Evolutionary conservation across 1,284 basidiomycete genomes (phyloP).

Genomic region (Leucoagaricus sp.): DNA sequence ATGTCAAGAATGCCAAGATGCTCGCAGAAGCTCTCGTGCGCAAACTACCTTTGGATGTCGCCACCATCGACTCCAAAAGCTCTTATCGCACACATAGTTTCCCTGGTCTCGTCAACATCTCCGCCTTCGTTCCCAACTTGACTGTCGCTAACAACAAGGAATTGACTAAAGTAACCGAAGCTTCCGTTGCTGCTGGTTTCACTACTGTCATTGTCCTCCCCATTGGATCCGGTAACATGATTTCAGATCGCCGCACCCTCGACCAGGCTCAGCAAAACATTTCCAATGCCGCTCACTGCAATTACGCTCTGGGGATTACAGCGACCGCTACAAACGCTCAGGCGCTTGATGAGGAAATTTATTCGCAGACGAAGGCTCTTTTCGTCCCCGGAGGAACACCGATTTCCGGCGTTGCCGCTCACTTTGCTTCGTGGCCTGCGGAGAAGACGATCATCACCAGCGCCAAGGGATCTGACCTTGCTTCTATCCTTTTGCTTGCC

Average conservation of each 20-base stretch:
- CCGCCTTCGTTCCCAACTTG: constrained; percentile 84
- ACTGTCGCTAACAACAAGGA: constrained; percentile 63
- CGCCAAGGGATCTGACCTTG: constrained; percentile 90
- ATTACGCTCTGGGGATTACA: constrained; percentile 83
- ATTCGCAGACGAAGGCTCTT: constrained; percentile 79
- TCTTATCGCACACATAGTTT: constrained; percentile 90
- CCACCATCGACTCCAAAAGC: constrained; percentile 92
- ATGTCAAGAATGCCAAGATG: constrained; percentile 98
- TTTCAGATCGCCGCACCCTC: constrained; percentile 72
- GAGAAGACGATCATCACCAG: constrained; percentile 95
- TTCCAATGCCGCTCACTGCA: constrained; percentile 71
- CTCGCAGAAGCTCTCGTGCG: constrained; percentile 94
- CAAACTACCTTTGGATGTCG: constrained; percentile 85
- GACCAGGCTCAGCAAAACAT: constrained; percentile 71
- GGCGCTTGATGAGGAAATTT: constrained; percentile 71
- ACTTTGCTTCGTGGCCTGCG: constrained; percentile 89
- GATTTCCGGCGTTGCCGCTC: constrained; percentile 73
- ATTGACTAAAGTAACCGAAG: constrained; percentile 71
- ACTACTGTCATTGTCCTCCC: constrained; percentile 83
- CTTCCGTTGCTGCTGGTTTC: constrained; percentile 86
- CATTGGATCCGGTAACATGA: constrained; percentile 58
- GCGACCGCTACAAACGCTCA: constrained; percentile 74
- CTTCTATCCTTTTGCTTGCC: constrained; percentile 91
- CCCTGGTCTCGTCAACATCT: constrained; percentile 91
- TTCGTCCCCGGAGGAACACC: constrained; percentile 74